Percentiles rank a stretch among this genome's conserved stretches.
Evolutionary conservation across 257 asterid species (phyloP).

Genomic region (Perilla frutescens): DNA sequence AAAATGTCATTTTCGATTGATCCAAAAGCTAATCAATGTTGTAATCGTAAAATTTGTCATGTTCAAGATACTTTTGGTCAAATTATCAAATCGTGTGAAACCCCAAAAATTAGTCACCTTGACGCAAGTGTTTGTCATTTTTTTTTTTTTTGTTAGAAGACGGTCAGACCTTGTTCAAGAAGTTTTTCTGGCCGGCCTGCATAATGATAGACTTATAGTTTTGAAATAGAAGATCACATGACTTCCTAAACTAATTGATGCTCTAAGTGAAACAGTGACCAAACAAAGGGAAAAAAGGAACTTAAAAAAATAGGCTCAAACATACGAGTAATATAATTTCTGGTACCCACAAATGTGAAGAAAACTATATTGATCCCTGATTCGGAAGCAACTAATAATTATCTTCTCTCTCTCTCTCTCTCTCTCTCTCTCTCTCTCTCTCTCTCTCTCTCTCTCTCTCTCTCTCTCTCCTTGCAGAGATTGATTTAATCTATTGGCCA

Average conservation of each 20-base stretch:
- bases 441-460: background rate
- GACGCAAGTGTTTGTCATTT: too few relatives aligned
- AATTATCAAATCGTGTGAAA: too few relatives aligned
- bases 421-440: background rate
- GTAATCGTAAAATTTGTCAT: too few relatives aligned
- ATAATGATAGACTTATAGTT: background rate
- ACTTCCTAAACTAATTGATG: background rate
- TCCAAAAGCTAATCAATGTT: too few relatives aligned
- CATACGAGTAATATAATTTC: background rate
- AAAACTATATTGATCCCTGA: constrained; percentile 17
- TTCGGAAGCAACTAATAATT: constrained; percentile 18
- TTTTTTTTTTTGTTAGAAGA: too few relatives aligned
- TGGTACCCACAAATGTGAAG: background rate
- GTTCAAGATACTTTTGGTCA: too few relatives aligned
- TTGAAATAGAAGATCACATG: background rate
- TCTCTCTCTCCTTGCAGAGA: background rate
- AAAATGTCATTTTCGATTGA: too few relatives aligned
- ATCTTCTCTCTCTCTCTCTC: constrained; percentile 22
- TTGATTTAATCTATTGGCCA: background rate
- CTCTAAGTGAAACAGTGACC: background rate
- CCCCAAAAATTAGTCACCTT: too few relatives aligned
- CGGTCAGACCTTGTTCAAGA: too few relatives aligned
- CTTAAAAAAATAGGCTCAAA: background rate
- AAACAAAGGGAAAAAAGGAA: background rate
- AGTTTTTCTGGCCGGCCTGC: too few relatives aligned